phyloP scores from a whole-genome alignment of 306 rosid genomes.

The Glycine tomentella region DNA sequence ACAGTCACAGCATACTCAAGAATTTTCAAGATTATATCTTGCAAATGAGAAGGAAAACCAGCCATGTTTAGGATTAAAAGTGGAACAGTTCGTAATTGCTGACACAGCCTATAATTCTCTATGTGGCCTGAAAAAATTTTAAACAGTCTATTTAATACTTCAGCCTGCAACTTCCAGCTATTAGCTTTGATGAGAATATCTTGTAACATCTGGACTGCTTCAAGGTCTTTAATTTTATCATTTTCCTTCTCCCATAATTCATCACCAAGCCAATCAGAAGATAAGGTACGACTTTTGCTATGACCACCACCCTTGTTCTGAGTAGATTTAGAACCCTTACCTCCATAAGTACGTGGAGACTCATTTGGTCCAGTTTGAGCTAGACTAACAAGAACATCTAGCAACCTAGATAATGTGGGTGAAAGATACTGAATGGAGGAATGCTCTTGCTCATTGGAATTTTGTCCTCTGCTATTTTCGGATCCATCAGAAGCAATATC shows the following conservation, averaged over 20 bases:
- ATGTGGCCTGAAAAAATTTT: conserved; percentile 95
- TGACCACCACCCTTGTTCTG: conserved; percentile 71
- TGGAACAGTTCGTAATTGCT: conserved; percentile 92
- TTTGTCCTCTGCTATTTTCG: conserved; percentile 50
- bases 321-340: conserved; percentile 73
- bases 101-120: conserved; percentile 95
- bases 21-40: conserved; percentile 93
- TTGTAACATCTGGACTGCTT: conserved; percentile 99
- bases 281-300: conserved; percentile 71
- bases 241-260: conserved; percentile 92
- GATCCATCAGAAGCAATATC: conserved; percentile 58
- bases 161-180: conserved; percentile 88
- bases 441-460: conserved; percentile 61
- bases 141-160: conserved; percentile 95
- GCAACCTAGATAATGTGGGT: conserved; percentile 87
- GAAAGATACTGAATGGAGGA: conserved; percentile 61
- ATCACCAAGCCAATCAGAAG: conserved; percentile 79
- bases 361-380: conserved; percentile 92
- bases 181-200: conserved; percentile 93
- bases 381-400: conserved; percentile 93
- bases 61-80: conserved; percentile 97
- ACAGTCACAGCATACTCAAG: conserved; percentile 99
- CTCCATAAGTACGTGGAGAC: conserved; percentile 61
- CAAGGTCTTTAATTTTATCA: conserved; percentile 94
- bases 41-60: conserved; percentile 82